Evolutionary conservation across 352 stramenopile genomes (phyloP), one percentile per base, ranked within the genome.

Genomic region (Globisporangium uncinulatum): DNA sequence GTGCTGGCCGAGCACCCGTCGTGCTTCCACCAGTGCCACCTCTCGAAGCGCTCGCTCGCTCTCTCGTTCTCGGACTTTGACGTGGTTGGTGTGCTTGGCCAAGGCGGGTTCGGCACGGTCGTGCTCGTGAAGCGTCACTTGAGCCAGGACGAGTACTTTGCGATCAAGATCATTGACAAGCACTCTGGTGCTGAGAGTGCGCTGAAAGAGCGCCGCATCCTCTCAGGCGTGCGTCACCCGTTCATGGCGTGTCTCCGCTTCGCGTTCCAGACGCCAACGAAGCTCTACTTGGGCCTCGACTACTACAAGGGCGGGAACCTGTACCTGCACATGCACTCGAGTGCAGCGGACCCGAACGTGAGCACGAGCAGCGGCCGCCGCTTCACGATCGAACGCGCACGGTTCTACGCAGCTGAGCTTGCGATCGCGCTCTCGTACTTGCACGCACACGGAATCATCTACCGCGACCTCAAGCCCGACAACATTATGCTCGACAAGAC

Each of bases 401-500:
- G 81, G 10, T 96, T 97, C 56, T 97, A 97, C 71, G 86, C 84
- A 0, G 83, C 84, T 0, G 86, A 97, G 61, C 56, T 97, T 31
- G 84, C 80, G 37, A 88, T 96, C 51, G 88, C 84, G 21, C 73
- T 97, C 29, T 85, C 74, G 34, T 96, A 96, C 53, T 64, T 97
- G 66, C 88, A 97, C 69, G 67, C 72, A 43, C 82, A 93, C 45
- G 81, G 77, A 51, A 93, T 94, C 59, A 89, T 93, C 46, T 93
- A 95, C 67, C 84, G 86, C 50, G 86, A 95, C 57, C 66, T 95
- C 45, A 95, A 95, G 64, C 83, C 84, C 0, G 86, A 94, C 63
- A 95, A 95, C 61, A 89, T 95, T 50, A 92, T 96, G 84, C 72
- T 96, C 7, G 87, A 95, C 65, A 79, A 87, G 59, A 81, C 71